Evolutionary conservation across 805 yeast species (phyloP).

Genomic region (Sugiyamaella floridensis): DNA sequence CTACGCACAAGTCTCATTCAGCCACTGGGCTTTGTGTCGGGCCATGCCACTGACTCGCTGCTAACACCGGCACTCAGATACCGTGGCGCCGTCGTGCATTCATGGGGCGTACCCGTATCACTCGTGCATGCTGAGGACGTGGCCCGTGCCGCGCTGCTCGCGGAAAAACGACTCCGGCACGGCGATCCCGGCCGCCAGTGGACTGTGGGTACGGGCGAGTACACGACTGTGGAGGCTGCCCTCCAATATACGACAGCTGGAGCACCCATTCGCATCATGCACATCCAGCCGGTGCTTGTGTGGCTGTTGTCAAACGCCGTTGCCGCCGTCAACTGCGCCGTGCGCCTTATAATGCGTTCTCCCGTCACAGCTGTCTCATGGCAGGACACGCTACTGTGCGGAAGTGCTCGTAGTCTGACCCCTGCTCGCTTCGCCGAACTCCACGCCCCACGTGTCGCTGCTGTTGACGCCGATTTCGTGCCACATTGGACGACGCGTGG

Average conservation of each 20-base stretch:
- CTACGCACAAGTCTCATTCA: constrained; percentile 21
- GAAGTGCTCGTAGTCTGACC: constrained; percentile 18
- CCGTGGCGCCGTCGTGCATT: constrained; percentile 19
- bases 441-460: constrained; percentile 14
- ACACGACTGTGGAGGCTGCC: constrained; percentile 19
- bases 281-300: constrained; percentile 20
- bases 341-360: constrained; percentile 7
- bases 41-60: constrained; percentile 25
- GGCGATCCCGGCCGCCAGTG: constrained; percentile 14
- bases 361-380: constrained; percentile 9
- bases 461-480: constrained; percentile 15
- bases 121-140: constrained; percentile 31
- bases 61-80: constrained; percentile 20
- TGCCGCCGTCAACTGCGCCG: constrained; percentile 12
- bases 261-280: constrained; percentile 10
- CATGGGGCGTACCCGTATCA: constrained; percentile 21
- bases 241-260: constrained; percentile 17
- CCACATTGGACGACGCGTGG: constrained; percentile 20
- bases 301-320: constrained; percentile 7
- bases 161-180: constrained; percentile 22
- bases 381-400: constrained; percentile 12
- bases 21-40: constrained; percentile 23
- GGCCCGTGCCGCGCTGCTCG: constrained; percentile 40
- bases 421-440: constrained; percentile 22
- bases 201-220: constrained; percentile 2